Base-by-base conservation (phyloP, 2,329 filamentous ascomycete genomes). In the Alternaria gansuensis region DNA sequence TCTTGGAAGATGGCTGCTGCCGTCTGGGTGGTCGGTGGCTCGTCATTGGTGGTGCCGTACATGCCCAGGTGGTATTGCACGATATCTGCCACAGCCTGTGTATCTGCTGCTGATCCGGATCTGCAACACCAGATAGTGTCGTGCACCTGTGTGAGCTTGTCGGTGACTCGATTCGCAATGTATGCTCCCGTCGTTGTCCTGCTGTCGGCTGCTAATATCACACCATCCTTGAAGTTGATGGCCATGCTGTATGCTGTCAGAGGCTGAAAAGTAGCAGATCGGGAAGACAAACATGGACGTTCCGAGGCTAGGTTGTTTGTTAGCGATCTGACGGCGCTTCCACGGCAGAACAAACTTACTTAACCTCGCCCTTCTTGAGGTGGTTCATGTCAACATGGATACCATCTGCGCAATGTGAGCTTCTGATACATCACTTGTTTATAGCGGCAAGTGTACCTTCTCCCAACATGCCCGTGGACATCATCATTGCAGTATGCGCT, bases 111-210 rank as follows among this genome's bases (percentile, higher is more conserved):
- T 26, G 95, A 99, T 51, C 95, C 95, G 62, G 95, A 98, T 75
- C 95, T 90, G 83, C 95, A 99, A 84, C 95, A 99, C 95, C 95
- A 99, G 81, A 99, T 98, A 59, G 94, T 98, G 80, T 99, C 95
- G 82, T 96, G 91, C 62, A 99, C 94, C 84, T 93, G 91, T 74
- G 95, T 99, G 78, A 99, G 88, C 85, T 99, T 99, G 86, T 99
- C 95, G 66, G 95, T 99, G 67, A 99, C 95, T 84, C 95, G 90
- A 82, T 99, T 99, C 73, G 95, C 95, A 77, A 99, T 98, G 85
- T 98, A 99, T 71, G 94, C 89, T 73, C 95, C 95, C 54, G 94
- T 99, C 45, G 95, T 99, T 68, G 95, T 99, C 83, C 95, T 89
- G 75, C 93, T 97, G 81, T 99, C 95, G 73, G 95, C 95, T 67